Conservation (phyloP, 305 asterid species). For the Striga hermonthica region DNA sequence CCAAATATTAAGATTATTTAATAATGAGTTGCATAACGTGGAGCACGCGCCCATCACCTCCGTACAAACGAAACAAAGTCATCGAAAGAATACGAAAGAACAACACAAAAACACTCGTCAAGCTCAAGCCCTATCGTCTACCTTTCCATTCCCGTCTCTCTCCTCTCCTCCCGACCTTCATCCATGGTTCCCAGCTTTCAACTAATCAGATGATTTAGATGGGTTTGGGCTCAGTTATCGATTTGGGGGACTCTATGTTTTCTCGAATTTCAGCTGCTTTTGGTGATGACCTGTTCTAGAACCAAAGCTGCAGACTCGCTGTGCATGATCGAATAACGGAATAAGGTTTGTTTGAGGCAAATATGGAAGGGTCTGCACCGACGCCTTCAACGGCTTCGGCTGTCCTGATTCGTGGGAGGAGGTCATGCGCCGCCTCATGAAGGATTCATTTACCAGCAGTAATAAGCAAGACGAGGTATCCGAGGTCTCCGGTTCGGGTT, state of each 20-base stretch:
- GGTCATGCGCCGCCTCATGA: slow-evolving; percentile 65
- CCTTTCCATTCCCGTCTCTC: neutral
- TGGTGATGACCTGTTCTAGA: slow-evolving; percentile 36
- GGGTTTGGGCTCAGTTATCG: slow-evolving; percentile 28
- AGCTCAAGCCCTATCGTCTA: slow-evolving; percentile 45
- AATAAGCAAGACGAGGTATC: slow-evolving; percentile 50
- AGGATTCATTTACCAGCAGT: slow-evolving; percentile 36
- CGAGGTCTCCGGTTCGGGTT: slow-evolving; percentile 38
- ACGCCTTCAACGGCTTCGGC: slow-evolving; percentile 35
- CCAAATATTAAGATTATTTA: too few relatives aligned
- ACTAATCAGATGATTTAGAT: slow-evolving; percentile 27
- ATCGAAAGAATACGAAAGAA: neutral
- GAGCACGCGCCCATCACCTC: slow-evolving; percentile 33
- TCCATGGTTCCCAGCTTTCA: slow-evolving; percentile 18
- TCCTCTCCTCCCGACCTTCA: slow-evolving; percentile 43
- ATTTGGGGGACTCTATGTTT: slow-evolving; percentile 27
- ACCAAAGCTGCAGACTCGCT: slow-evolving; percentile 32
- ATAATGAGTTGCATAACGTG: too few relatives aligned
- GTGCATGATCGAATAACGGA: slow-evolving; percentile 27
- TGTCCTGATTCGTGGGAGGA: slow-evolving; percentile 95
- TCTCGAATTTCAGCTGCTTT: slow-evolving; percentile 42
- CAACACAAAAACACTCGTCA: slow-evolving; percentile 39
- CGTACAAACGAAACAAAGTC: slow-evolving; percentile 21
- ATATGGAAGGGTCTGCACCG: slow-evolving; percentile 63
- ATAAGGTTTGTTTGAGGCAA: slow-evolving; percentile 30